These are phyloP conservation scores for Colletotrichum abscissum DNA, from an alignment of 2,329 filamentous ascomycete genomes.

Conservation along the genomic window DNA sequence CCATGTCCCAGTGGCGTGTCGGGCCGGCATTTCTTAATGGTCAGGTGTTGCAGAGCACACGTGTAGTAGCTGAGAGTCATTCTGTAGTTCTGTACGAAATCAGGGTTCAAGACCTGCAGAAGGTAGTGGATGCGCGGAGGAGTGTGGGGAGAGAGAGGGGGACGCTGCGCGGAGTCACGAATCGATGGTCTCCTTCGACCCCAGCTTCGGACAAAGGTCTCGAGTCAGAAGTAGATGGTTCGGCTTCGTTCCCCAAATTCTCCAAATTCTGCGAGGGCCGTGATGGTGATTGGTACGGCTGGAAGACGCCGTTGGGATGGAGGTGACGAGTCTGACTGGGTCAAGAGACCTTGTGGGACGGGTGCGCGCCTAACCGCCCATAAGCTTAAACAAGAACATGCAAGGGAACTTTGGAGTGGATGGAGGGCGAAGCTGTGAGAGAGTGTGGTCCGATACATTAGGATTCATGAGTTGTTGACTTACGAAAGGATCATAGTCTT, in stretches of 20 bases:
- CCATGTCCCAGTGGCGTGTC: slow-evolving; percentile 17
- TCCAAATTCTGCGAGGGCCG: slow-evolving; percentile 13
- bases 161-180: slow-evolving; percentile 18
- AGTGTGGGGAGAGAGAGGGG: slow-evolving; percentile 27
- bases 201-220: slow-evolving; percentile 15
- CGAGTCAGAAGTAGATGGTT: slow-evolving; percentile 25
- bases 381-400: slow-evolving; percentile 29
- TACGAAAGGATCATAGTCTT: not conserved
- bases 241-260: slow-evolving; percentile 23
- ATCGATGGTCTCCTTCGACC: slow-evolving; percentile 4
- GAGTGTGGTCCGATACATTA: not conserved
- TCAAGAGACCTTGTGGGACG: slow-evolving; percentile 10
- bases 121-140: slow-evolving; percentile 32
- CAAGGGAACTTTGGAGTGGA: slow-evolving; percentile 11
- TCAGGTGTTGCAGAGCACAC: slow-evolving; percentile 33
- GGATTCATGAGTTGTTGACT: not conserved
- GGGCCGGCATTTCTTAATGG: slow-evolving; percentile 33
- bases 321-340: not conserved
- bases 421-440: not conserved
- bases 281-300: slow-evolving; percentile 32
- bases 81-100: slow-evolving; percentile 13
- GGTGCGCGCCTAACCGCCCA: slow-evolving; percentile 30
- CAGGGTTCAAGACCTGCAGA: slow-evolving; percentile 30
- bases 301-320: not conserved
- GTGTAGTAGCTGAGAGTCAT: not conserved